Base-by-base conservation (phyloP, 345 rosid species). In the Brassica incana region DNA sequence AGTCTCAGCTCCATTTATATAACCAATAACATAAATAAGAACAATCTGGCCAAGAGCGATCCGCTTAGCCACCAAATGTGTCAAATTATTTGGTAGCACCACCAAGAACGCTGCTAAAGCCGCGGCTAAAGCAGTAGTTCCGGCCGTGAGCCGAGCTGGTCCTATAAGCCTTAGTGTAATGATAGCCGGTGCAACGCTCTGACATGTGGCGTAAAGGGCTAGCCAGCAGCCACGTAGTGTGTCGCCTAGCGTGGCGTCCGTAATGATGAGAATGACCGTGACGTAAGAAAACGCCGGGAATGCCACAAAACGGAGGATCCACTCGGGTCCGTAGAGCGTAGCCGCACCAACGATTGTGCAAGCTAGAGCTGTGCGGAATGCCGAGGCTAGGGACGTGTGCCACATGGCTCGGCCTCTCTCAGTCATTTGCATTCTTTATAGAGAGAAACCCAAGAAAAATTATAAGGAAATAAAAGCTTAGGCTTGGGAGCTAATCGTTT, bases 231-330 rank as follows among this genome's bases (percentile, higher is more conserved):
- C 87, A 32, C 83, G 86, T 56, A 90, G 61, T 4, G 92, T 71
- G 81, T 92, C 97, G 0, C 99, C 99, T 12, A 92, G 62, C 5
- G 95, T 88, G 63, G 97, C 94, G 14, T 95, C 97, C 1, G 91
- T 88, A 60, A 85, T 77, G 29, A 92, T 71, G 18, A 92, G 89
- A 48, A 92, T 83, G 36, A 78, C 88, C 0, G 89, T 80, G 50
- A 92, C 97, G 77, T 92, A 95, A 61, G 97, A 86, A 70, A 92
- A 95, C 20, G 99, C 90, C 0, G 99, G 97, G 73, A 92, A 86
- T 33, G 90, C 84, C 5, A 89, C 83, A 32, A 78, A 83, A 58
- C 76, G 84, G 27, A 11, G 80, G 76, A 95, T 5, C 48, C 84
- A 71, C 2, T 80, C 15, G 0, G 97, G 97, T 8, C 97, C 94